Evolutionary conservation across 1,139 yeast genomes (phyloP), one percentile per base, ranked within the genome.

Genomic region (Pichia norvegensis): DNA sequence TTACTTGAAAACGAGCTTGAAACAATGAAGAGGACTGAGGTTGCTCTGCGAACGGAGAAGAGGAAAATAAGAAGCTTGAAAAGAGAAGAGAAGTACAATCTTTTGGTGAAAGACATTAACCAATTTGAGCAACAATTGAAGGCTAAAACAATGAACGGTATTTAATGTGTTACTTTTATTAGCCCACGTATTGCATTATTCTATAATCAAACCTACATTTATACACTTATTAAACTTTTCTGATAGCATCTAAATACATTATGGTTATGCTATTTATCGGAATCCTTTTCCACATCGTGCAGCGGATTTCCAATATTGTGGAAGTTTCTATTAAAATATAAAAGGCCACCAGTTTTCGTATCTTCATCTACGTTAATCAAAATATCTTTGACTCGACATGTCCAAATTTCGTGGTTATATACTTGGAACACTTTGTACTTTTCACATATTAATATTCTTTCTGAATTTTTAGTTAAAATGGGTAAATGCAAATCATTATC

Each of bases 321-420:
- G 56, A 83, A 83, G 20, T 68, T 65, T 54, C 85, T 68, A 55
- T 81, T 72, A 60, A 74, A 81, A 55, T 81, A 83, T n/a, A 83
- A 58, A 40, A 84, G 60, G 0, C 87, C 87, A 3, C 87, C 87
- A 2, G 72, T 63, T 46, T 63, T 62, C 4, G 43, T 52, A n/a
- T 61, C 61, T 2, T 56, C 53, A 10, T 46, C 41, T 2, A 44
- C 38, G 23, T 59, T 57, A 27, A 65, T 61, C 25, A 70, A 66
- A 5, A 80, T 73, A 43, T 81, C 81, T 33, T 72, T 61, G 1
- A 83, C 85, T 48, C 73, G 70, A 3, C 85, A 94, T 3, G 85
- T 79, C 95, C 96, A 87, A 2, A 88, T 79, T 60, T 87, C 95
- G 62, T 88, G 96, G 55, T 82, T 85, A 48, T 82, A 87, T 0